Conservation (phyloP, 495 filamentous ascomycete species). For the Penicillium pancosmium region DNA sequence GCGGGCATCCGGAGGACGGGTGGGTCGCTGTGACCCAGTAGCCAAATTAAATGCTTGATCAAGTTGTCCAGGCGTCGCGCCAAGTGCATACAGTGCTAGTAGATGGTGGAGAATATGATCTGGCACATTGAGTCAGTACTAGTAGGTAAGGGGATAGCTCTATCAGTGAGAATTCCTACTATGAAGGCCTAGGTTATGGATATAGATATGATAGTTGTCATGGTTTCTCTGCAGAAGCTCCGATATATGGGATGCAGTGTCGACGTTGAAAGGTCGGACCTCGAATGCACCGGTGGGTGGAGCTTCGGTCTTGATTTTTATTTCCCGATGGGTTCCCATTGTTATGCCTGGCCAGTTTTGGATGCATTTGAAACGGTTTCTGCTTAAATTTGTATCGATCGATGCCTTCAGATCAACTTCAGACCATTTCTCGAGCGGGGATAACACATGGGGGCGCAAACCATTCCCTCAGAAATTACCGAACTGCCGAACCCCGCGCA, state of each 20-base stretch:
- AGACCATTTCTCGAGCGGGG: not conserved
- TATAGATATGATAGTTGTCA: constrained; percentile 25
- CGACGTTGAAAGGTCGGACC: constrained; percentile 3
- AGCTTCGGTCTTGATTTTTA: constrained; percentile 3
- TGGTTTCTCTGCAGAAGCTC: constrained; percentile 23
- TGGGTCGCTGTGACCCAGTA: constrained; percentile 28
- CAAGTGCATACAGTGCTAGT: constrained; percentile 32
- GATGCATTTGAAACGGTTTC: not conserved
- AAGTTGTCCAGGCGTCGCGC: constrained; percentile 27
- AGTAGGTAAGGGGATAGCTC: not conserved
- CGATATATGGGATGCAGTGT: constrained; percentile 9
- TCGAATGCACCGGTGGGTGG: constrained; percentile 11
- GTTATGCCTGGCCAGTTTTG: not conserved
- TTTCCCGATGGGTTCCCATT: constrained; percentile 8
- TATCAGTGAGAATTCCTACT: constrained; percentile 7
- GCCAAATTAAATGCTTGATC: constrained; percentile 30
- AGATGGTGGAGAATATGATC: constrained; percentile 42
- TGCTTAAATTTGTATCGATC: not conserved
- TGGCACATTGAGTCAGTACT: not conserved
- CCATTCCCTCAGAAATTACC: not conserved
- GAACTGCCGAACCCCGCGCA: constrained; percentile 4
- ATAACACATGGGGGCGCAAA: not conserved
- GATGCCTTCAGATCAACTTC: no score
- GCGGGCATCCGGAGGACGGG: constrained; percentile 22
- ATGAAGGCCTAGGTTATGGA: constrained; percentile 23